Conservation (phyloP, 805 yeast species). For the Metschnikowia kofuensis region DNA sequence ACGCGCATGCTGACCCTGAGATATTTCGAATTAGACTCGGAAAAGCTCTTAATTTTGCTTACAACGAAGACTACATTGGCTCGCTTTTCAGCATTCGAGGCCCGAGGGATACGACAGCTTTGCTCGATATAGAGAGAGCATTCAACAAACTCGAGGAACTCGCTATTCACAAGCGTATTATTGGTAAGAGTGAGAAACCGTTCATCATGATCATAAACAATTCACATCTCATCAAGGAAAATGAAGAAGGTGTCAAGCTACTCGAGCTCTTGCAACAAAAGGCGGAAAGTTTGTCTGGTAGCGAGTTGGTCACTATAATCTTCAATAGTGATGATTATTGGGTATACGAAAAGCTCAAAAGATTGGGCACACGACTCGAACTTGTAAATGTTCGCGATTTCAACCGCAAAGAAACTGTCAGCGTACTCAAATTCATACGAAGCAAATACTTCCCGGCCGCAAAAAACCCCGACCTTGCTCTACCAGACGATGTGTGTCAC, state of each 20-base stretch:
- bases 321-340: constrained; percentile 85
- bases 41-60: constrained; percentile 68
- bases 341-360: constrained; percentile 75
- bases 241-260: constrained; percentile 67
- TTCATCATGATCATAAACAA: constrained; percentile 68
- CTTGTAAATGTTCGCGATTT: constrained; percentile 68
- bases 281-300: constrained; percentile 74
- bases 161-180: constrained; percentile 49
- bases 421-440: constrained; percentile 53
- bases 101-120: constrained; percentile 80
- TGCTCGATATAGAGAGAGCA: constrained; percentile 79
- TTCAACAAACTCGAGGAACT: constrained; percentile 72
- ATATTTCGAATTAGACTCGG: constrained; percentile 76
- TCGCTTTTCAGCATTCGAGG: constrained; percentile 77
- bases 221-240: constrained; percentile 71
- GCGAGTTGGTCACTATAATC: constrained; percentile 66
- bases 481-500: constrained; percentile 39
- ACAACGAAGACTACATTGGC: constrained; percentile 80
- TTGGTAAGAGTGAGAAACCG: constrained; percentile 46
- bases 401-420: constrained; percentile 50
- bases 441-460: constrained; percentile 30
- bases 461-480: constrained; percentile 35
- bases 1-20: constrained; percentile 85
- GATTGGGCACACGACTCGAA: constrained; percentile 70
- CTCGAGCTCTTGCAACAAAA: constrained; percentile 79